These are phyloP conservation scores for Protea cynaroides DNA, from an alignment of 164 flowering plant genomes.

Conservation along the genomic window DNA sequence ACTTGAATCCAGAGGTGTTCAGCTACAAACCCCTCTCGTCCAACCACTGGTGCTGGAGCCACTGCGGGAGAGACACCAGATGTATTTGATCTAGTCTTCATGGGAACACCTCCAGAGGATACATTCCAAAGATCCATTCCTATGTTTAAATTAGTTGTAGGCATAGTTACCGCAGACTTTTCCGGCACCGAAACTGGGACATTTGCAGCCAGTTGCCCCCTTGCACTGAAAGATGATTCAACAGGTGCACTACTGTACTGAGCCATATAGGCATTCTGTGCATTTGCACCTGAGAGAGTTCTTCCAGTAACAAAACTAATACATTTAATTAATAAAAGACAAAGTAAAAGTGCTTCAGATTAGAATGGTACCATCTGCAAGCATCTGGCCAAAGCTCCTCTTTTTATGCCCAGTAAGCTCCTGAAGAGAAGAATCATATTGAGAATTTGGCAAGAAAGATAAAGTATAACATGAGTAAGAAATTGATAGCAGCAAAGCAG, in stretches of 20 bases:
- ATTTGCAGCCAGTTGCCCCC: slow-evolving; percentile 18
- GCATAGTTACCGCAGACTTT: slow-evolving; percentile 49
- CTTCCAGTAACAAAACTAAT: slow-evolving; percentile 2
- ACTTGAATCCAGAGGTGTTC: slow-evolving; percentile 67
- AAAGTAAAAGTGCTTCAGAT: background rate
- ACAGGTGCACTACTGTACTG: slow-evolving; percentile 13
- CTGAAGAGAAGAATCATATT: slow-evolving; percentile 24
- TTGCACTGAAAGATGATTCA: slow-evolving; percentile 21
- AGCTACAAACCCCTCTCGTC: slow-evolving; percentile 37
- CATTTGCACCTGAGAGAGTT: slow-evolving; percentile 48
- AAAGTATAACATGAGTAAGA: background rate
- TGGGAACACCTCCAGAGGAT: slow-evolving; percentile 34
- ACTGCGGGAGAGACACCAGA: slow-evolving; percentile 37
- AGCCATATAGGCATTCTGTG: slow-evolving; percentile 34
- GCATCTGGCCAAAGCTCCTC: slow-evolving; percentile 79
- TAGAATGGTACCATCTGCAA: slow-evolving; percentile 60
- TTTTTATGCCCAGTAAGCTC: slow-evolving; percentile 47
- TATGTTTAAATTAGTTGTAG: slow-evolving; percentile 72
- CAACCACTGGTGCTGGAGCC: slow-evolving; percentile 30
- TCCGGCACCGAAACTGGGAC: slow-evolving; percentile 50
- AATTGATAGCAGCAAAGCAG: background rate
- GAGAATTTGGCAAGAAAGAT: background rate
- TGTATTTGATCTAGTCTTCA: slow-evolving; percentile 48
- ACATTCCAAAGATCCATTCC: slow-evolving; percentile 86
- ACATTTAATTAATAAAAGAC: background rate